Conservation (phyloP, 139 green algal species). For the Limnomonas spitsbergensis region DNA sequence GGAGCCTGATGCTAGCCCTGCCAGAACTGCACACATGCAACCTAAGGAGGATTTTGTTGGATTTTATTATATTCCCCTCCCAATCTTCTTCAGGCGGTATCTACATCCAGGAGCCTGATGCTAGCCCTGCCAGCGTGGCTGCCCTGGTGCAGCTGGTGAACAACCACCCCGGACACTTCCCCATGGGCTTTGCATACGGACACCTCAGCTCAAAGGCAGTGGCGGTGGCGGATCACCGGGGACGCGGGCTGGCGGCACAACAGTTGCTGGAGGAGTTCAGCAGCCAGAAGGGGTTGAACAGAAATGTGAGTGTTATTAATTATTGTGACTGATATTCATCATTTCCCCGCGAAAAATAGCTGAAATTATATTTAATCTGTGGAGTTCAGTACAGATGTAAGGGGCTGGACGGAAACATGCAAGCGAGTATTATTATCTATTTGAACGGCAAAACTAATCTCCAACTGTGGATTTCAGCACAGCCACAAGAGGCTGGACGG, state of each 20-base stretch:
- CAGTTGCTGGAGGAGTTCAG: slow-evolving; percentile 58
- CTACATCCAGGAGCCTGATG: slow-evolving; percentile 66
- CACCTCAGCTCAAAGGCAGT: slow-evolving; percentile 21
- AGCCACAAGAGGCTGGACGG: no score
- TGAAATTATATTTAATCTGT: slow-evolving; percentile 10
- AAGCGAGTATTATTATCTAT: no score
- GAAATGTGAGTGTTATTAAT: slow-evolving; percentile 9
- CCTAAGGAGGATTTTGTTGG: no score
- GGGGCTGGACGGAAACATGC: no score
- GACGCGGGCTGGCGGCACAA: slow-evolving; percentile 52
- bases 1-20: no score
- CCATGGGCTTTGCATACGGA: slow-evolving; percentile 51
- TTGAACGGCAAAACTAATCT: no score
- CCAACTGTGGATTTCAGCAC: no score
- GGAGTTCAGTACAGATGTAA: no score
- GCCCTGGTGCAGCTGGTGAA: slow-evolving; percentile 45
- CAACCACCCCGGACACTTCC: slow-evolving; percentile 27
- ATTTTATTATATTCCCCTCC: no score
- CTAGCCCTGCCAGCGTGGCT: slow-evolving; percentile 26
- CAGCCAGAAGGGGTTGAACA: slow-evolving; percentile 25
- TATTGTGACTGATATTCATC: background rate
- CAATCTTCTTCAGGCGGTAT: slow-evolving; percentile 47
- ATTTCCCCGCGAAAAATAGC: background rate
- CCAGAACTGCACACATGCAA: no score
- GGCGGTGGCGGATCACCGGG: slow-evolving; percentile 19